Conservation (phyloP, 2,329 filamentous ascomycete species). For the Fusarium tanahbumbuense region DNA sequence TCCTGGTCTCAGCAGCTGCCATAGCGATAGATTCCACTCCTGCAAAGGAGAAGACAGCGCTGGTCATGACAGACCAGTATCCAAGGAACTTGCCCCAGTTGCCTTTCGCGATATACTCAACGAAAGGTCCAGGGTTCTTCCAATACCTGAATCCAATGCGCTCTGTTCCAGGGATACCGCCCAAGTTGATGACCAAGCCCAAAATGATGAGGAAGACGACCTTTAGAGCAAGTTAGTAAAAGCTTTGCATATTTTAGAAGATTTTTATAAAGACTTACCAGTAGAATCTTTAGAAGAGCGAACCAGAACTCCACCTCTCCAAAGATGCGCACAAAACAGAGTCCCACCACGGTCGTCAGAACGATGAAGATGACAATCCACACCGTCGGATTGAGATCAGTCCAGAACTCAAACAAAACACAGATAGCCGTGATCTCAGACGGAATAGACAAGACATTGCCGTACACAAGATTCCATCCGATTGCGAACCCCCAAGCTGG, state of each 20-base stretch:
- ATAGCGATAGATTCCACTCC: constrained; percentile 74
- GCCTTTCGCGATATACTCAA: constrained; percentile 70
- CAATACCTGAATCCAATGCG: constrained; percentile 44
- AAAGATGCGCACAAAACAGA: constrained; percentile 62
- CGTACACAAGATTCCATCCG: constrained; percentile 64
- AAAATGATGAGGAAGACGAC: constrained; percentile 64
- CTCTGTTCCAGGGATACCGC: constrained; percentile 38
- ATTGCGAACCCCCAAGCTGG: constrained; percentile 66
- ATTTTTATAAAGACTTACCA: constrained; percentile 21
- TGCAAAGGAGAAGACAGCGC: constrained; percentile 75
- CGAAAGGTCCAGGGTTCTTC: constrained; percentile 73
- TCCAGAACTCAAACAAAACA: constrained; percentile 55
- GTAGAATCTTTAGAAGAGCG: constrained; percentile 61
- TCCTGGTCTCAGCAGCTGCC: constrained; percentile 68
- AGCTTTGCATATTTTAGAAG: background rate
- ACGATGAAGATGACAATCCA: constrained; percentile 45
- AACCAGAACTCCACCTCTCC: constrained; percentile 66
- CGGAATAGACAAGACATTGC: constrained; percentile 62
- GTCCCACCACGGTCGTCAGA: constrained; percentile 40
- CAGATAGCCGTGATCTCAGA: constrained; percentile 62
- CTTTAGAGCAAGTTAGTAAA: background rate
- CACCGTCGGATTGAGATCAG: constrained; percentile 46
- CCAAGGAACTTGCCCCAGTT: constrained; percentile 74
- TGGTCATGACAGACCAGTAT: constrained; percentile 70
- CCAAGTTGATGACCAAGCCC: constrained; percentile 53